Percentiles rank a stretch among this genome's conserved stretches.
Evolutionary conservation across 768 basidiomycete species (phyloP).

Genomic region (Glaciozyma martinii): DNA sequence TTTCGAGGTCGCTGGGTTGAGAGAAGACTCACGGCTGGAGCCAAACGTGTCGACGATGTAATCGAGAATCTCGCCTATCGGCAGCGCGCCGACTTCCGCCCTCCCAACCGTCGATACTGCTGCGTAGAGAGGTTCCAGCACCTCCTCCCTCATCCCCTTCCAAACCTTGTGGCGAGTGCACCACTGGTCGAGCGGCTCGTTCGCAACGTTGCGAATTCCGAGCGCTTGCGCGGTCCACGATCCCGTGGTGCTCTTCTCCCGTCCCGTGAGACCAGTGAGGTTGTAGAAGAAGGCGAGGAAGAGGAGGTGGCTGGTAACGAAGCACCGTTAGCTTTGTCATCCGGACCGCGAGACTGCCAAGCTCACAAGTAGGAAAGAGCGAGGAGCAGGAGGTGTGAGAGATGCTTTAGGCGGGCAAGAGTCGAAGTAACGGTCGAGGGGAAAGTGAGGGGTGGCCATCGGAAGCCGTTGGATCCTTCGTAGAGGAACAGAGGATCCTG

Average conservation of each 20-base stretch:
- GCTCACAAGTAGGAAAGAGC: constrained; percentile 33
- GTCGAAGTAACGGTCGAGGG: constrained; percentile 32
- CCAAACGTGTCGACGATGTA: constrained; percentile 31
- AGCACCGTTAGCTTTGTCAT: too few species aligned
- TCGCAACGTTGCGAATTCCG: constrained; percentile 1
- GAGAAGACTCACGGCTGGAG: not conserved
- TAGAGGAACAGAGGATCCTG: constrained; percentile 15
- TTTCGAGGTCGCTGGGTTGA: constrained; percentile 37
- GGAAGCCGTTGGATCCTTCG: constrained; percentile 15
- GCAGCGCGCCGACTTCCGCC: constrained; percentile 51
- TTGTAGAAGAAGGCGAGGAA: constrained; percentile 46
- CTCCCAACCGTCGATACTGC: constrained; percentile 61
- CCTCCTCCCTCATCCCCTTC: constrained; percentile 45
- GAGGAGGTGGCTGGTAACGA: constrained; percentile 28
- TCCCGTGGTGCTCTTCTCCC: not conserved
- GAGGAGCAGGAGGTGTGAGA: constrained; percentile 39
- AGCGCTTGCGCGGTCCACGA: not conserved
- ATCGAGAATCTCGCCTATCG: constrained; percentile 60
- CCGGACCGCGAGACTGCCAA: too few species aligned
- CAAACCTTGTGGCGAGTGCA: constrained; percentile 42
- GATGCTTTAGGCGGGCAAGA: constrained; percentile 39
- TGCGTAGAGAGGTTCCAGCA: constrained; percentile 60
- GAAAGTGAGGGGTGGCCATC: constrained; percentile 12
- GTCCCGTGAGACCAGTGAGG: constrained; percentile 40
- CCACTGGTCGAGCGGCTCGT: constrained; percentile 8